Evolutionary conservation across 768 basidiomycete genomes (phyloP), one percentile per base, ranked within the genome.

Genomic region (Termitomyces sp.): DNA sequence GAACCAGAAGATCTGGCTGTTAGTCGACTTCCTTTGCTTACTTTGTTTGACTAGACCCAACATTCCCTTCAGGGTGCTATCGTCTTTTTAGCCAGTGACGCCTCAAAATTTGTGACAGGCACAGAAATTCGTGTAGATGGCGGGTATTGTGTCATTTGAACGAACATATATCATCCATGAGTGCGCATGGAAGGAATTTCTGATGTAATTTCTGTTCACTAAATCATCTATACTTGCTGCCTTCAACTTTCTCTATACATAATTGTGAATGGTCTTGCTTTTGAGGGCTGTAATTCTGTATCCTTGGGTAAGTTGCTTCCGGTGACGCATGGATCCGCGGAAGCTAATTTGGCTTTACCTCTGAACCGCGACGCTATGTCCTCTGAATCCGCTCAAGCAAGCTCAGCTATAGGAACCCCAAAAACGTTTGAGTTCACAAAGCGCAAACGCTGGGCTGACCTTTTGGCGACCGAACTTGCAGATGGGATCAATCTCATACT

Each of bases 1-100:
- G 86, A 95, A 59, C 94, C 95, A 10, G 91, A 95, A 61, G 96
- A 98, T 66, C 76, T 96, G 59, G 84, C 92, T 61, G 91, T 86
- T 62, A 27, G 81, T 73, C 39, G 34, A 37, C 21, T 59, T 54
- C 14, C n/a, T 10, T 9, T 54, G 42, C 16, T 27, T 25, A 35
- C 14, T 16, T n/a, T 54, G 42, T 19, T 27, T 39, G 1, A 37
- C 19, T 19, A 1, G 10, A 9, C 42, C 16, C 19, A 16, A 19
- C 40, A 43, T 34, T 49, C 56, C 25, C 40, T 58, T 19, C 66
- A 90, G 88, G 90, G 90, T 17, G 93, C 95, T 25, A 79, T 96
- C 63, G 89, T 98, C 55, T 96, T 89, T 70, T 79, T 98, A 17
- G 85, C 88, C 8, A 93, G 90, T 60, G 94, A 97, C 69, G 92